Percentiles rank a stretch among this genome's conserved stretches.
Evolutionary conservation across 179 eudicot species (phyloP).

Genomic region (Beta macrorhiza): DNA sequence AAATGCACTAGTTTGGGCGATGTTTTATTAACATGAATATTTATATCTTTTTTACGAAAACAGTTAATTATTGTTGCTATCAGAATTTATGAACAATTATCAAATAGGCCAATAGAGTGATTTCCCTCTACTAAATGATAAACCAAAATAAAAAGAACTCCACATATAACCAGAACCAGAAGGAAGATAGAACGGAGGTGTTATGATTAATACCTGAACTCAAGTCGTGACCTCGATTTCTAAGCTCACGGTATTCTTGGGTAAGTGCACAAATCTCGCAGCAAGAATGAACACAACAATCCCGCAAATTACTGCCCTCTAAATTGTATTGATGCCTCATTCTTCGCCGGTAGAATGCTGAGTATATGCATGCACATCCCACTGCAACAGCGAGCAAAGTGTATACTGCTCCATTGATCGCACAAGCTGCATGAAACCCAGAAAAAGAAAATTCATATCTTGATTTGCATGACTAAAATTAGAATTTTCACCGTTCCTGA

Average conservation of each 20-base stretch:
- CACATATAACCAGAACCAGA: neutral
- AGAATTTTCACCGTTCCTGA: neutral
- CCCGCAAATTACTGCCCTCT: slow-evolving; percentile 22
- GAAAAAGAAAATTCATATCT: neutral
- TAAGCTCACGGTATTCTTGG: slow-evolving; percentile 33
- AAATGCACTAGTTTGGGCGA: too few relatives aligned
- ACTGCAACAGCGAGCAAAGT: slow-evolving; percentile 8
- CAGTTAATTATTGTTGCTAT: too few relatives aligned
- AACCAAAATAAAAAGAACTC: neutral
- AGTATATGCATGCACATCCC: slow-evolving; percentile 29
- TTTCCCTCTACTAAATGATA: neutral
- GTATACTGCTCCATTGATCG: slow-evolving; percentile 29
- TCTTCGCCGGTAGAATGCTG: slow-evolving; percentile 25
- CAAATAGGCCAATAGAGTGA: too few relatives aligned
- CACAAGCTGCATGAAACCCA: slow-evolving; percentile 21
- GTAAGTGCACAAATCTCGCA: slow-evolving; percentile 31
- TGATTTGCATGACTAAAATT: neutral
- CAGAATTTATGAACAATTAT: too few relatives aligned
- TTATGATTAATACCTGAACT: slow-evolving; percentile 13
- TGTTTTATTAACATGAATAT: too few relatives aligned
- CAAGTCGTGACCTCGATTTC: slow-evolving; percentile 25
- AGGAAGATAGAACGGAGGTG: neutral
- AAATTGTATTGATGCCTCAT: slow-evolving; percentile 29
- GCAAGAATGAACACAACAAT: slow-evolving; percentile 28
- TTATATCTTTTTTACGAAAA: too few relatives aligned